Conservation (phyloP, 2,329 filamentous ascomycete genomes). For the Aspergillus vadensis region DNA sequence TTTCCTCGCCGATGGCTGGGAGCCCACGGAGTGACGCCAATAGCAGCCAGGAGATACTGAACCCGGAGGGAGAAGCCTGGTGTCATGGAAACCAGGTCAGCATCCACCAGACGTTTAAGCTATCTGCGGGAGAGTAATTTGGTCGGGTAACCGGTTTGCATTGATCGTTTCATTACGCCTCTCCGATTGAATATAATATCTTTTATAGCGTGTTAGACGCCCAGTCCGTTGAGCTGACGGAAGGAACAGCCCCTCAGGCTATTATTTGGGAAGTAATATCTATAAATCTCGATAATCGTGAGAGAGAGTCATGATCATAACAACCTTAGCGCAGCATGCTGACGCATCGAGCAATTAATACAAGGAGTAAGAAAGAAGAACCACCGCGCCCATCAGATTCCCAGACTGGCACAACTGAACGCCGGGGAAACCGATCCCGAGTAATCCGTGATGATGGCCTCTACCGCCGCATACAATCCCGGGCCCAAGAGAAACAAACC, state of each 20-base stretch:
- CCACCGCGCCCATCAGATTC: slow-evolving; percentile 38
- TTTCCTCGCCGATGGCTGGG: neutral
- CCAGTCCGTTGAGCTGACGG: no score
- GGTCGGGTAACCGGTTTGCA: no score
- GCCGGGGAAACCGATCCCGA: slow-evolving; percentile 47
- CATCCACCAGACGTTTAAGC: slow-evolving; percentile 10
- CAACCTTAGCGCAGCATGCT: neutral
- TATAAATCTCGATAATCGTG: no score
- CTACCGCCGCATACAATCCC: slow-evolving; percentile 55
- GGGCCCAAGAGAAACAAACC: slow-evolving; percentile 56
- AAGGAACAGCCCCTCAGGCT: no score
- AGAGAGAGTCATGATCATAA: neutral
- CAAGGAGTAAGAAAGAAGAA: neutral
- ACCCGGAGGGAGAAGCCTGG: neutral
- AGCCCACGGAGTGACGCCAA: neutral
- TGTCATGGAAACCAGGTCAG: neutral
- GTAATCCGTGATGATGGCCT: slow-evolving; percentile 57
- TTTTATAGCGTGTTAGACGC: no score
- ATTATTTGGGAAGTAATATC: no score
- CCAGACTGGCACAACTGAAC: slow-evolving; percentile 53
- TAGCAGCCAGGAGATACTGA: slow-evolving; percentile 11
- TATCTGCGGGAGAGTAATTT: neutral
- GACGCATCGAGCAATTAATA: neutral
- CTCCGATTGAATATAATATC: no score
- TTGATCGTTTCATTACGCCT: no score